These are phyloP conservation scores for Iodosphaeria phyllophila DNA, from an alignment of 2,329 filamentous ascomycete genomes.

Conservation along the genomic window DNA sequence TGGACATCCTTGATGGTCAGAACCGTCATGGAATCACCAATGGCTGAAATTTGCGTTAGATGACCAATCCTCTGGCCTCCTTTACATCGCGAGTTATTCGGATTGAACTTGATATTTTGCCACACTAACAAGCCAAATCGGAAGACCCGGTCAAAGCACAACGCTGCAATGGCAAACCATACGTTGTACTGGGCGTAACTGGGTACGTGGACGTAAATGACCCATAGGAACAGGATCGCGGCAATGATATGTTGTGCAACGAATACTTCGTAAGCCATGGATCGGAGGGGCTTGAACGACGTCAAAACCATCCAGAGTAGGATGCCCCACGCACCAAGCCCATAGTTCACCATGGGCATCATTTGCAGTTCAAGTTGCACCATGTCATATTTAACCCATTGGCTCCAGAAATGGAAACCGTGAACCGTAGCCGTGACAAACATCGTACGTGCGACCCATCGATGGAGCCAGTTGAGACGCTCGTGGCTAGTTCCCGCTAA, in stretches of 20 bases:
- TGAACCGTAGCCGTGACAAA: conserved; percentile 50
- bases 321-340: conserved; percentile 46
- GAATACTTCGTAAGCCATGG: conserved; percentile 52
- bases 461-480: conserved; percentile 53
- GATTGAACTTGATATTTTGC: conserved; percentile 29
- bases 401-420: conserved; percentile 48
- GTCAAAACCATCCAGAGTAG: conserved; percentile 47
- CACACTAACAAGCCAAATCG: conserved; percentile 27
- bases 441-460: conserved; percentile 53
- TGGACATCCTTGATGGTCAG: conserved; percentile 40
- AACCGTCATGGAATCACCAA: conserved; percentile 33
- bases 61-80: conserved; percentile 32
- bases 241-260: conserved; percentile 47
- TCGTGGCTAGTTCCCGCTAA: conserved; percentile 48
- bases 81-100: conserved; percentile 22
- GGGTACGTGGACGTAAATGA: conserved; percentile 46
- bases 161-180: conserved; percentile 44
- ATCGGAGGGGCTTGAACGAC: conserved; percentile 42
- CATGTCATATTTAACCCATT: conserved; percentile 42
- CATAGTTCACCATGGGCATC: conserved; percentile 48
- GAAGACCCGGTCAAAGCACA: conserved; percentile 42
- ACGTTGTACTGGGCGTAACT: conserved; percentile 38
- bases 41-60: conserved; percentile 24
- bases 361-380: conserved; percentile 37
- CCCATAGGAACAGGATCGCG: conserved; percentile 40